phyloP scores from a whole-genome alignment of 768 basidiomycete genomes.

The Suillus americanus region DNA sequence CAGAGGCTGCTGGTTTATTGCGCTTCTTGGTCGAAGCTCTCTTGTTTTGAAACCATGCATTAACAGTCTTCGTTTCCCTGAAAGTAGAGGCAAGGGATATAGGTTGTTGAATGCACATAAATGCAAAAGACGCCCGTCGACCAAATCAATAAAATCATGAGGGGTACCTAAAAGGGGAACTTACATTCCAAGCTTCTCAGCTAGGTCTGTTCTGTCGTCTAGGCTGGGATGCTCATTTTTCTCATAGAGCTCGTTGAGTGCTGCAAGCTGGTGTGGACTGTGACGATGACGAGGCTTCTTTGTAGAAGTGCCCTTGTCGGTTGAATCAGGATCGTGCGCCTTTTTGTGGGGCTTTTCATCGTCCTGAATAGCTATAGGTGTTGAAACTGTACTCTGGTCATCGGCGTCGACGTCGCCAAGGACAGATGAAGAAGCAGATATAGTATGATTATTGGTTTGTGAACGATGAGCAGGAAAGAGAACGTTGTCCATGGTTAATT shows the following conservation, averaged over 20 bases:
- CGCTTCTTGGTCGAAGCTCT: constrained; percentile 79
- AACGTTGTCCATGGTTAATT: constrained; percentile 26
- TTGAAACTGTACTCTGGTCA: not conserved
- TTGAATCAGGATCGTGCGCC: constrained; percentile 21
- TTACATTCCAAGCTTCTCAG: constrained; percentile 75
- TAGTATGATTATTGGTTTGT: constrained; percentile 12
- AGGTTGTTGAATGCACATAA: constrained; percentile 12
- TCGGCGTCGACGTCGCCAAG: not conserved
- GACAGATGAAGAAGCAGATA: constrained; percentile 14
- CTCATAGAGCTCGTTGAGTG: constrained; percentile 78
- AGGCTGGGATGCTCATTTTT: constrained; percentile 73
- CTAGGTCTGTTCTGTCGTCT: constrained; percentile 65
- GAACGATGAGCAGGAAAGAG: constrained; percentile 15
- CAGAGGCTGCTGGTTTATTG: constrained; percentile 41
- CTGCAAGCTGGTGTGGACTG: constrained; percentile 66
- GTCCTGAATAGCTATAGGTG: constrained; percentile 14
- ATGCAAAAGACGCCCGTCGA: constrained; percentile 6
- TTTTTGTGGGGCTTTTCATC: constrained; percentile 27
- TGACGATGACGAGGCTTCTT: constrained; percentile 85
- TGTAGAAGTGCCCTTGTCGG: constrained; percentile 21
- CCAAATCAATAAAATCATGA: constrained; percentile 19
- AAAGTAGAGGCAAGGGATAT: constrained; percentile 7
- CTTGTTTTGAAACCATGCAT: constrained; percentile 88
- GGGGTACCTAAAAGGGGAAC: constrained; percentile 36
- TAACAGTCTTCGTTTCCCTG: constrained; percentile 85